Conservation (phyloP, 306 rosid genomes). For the Malus asiatica region DNA sequence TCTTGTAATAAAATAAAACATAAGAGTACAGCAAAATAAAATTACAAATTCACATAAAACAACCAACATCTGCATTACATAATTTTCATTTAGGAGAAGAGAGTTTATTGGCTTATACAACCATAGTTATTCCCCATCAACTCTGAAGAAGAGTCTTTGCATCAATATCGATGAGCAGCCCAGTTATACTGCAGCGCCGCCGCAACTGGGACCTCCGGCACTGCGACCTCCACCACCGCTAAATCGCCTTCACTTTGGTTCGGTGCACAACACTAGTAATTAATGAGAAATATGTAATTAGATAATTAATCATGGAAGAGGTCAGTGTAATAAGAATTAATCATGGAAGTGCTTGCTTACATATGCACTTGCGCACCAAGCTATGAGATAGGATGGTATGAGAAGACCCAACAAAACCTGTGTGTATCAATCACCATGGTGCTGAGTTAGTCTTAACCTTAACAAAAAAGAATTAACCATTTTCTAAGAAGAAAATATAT, state of each 20-base stretch:
- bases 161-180: background rate
- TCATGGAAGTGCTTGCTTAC: background rate
- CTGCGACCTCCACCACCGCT: background rate
- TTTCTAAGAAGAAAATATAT: background rate
- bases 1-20: background rate
- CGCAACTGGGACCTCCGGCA: background rate
- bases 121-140: background rate
- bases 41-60: background rate
- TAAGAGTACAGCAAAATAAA: background rate
- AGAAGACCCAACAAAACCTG: background rate
- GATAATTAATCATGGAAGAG: background rate
- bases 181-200: background rate
- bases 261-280: background rate
- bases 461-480: background rate
- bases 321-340: background rate
- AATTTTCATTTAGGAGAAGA: background rate
- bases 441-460: background rate
- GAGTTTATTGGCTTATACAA: background rate
- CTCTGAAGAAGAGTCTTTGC: background rate
- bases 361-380: background rate
- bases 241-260: background rate
- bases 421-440: background rate
- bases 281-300: background rate
- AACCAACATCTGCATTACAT: background rate
- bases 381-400: background rate